phyloP scores from a whole-genome alignment of 1,284 basidiomycete species.

The Mycena sp. region DNA sequence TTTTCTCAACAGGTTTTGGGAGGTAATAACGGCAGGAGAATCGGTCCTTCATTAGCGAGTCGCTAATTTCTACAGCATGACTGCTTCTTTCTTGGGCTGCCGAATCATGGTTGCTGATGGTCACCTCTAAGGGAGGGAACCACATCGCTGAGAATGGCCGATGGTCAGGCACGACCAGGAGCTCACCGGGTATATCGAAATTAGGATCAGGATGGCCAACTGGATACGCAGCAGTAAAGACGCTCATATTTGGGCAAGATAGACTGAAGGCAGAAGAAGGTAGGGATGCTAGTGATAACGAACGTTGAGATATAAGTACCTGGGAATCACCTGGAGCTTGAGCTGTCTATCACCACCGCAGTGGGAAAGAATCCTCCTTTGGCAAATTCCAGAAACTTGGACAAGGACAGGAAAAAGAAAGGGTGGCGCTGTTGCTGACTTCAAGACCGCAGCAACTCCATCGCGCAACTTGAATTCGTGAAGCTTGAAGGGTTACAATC shows the following conservation, averaged over 20 bases:
- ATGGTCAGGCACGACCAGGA: neutral
- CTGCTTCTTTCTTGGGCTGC: constrained; percentile 2
- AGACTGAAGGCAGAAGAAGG: too few species aligned
- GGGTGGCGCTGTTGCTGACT: too few species aligned
- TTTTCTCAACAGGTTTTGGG: constrained; percentile 27
- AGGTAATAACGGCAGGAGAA: constrained; percentile 34
- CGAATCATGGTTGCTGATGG: constrained; percentile 6
- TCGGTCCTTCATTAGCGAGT: constrained; percentile 30
- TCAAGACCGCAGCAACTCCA: too few species aligned
- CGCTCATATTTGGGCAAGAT: constrained; percentile 4
- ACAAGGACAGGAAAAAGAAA: too few species aligned
- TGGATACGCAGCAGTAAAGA: constrained; percentile 2
- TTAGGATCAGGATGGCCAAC: constrained; percentile 23
- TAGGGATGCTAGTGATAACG: too few species aligned
- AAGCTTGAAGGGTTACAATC: too few species aligned
- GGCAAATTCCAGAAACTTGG: too few species aligned
- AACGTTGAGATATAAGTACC: too few species aligned
- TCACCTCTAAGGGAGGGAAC: neutral
- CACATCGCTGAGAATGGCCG: neutral
- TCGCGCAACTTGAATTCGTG: too few species aligned
- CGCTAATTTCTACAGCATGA: constrained; percentile 9
- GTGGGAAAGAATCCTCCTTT: too few species aligned
- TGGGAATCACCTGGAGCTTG: too few species aligned
- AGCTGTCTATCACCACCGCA: too few species aligned
- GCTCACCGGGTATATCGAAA: constrained; percentile 10